Base-by-base conservation (phyloP, 352 stramenopile species). In the Globisporangium alternatum region DNA sequence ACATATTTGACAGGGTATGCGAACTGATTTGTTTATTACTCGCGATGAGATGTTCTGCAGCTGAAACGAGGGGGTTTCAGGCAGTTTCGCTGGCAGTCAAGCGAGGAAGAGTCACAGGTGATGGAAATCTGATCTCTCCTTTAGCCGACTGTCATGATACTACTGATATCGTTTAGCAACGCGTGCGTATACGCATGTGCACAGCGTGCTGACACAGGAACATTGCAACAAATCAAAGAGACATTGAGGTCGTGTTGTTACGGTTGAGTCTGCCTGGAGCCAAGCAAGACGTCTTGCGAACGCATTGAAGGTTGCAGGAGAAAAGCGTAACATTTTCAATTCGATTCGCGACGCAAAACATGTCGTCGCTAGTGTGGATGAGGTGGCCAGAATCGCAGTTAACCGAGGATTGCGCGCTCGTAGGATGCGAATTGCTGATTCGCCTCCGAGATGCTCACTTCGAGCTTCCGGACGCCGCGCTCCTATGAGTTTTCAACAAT, bases 361-460 rank as follows among this genome's bases (percentile, higher is more conserved):
- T 39, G 33, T 43, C 1, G 15, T 47, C 8, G 41, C 41, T 5
- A 21, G 5, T 7, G 41, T 48, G 54, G 21, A 7, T 28, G 22
- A 12, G 22, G 5, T 7, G 5, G 21, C 6, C 12, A 8, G 13
- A 60, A 15, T 13, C 7, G 47, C 9, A 17, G 15, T 69, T 81
- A 86, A 37, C 70, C 70, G 35, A 89, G 56, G 58, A 95, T 85
- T 35, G 73, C 77, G 65, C 84, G 83, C 64, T 94, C 85, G 66
- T 92, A 93, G 25, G 83, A 85, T 10, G 87, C 87, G 60, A 94
- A 88, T 66, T 99, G 96, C 64, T 96, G 89, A 31, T 87, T 76
- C 37, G 92, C 91, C 69, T 99, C 96, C 22, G 91, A 94, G 65
- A 98, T 97, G 70, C 86, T 97, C 31, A 98, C 88, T 77, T 99